Conservation (phyloP, 805 yeast species). For the Wickerhamiella spandovensis region DNA sequence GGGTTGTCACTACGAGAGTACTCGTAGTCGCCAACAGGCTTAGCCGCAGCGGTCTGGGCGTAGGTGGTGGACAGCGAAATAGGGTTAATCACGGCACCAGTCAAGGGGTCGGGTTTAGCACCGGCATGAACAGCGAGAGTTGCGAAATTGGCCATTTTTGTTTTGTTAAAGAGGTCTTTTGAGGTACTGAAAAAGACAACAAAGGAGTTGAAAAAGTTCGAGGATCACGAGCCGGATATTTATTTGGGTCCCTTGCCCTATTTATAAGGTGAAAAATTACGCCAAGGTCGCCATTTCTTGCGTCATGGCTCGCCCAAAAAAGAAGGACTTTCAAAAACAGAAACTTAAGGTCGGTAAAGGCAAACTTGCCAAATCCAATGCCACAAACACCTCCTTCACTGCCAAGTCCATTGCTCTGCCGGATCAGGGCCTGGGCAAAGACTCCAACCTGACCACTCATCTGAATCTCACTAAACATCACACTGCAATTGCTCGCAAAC, state of each 20-base stretch:
- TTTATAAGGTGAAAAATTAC: neutral
- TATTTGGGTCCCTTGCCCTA: neutral
- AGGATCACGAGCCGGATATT: neutral
- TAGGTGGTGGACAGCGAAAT: constrained; percentile 75
- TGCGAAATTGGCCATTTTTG: constrained; percentile 33
- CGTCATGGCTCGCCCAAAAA: constrained; percentile 27
- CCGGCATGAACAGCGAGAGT: constrained; percentile 82
- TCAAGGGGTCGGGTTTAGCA: constrained; percentile 49
- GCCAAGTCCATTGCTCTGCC: constrained; percentile 47
- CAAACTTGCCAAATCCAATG: constrained; percentile 53
- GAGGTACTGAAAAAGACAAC: neutral
- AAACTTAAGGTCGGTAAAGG: constrained; percentile 85
- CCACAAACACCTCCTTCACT: constrained; percentile 75
- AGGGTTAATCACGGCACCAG: constrained; percentile 82
- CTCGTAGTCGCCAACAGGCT: constrained; percentile 68
- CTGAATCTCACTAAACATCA: constrained; percentile 17
- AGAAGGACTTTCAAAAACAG: constrained; percentile 59
- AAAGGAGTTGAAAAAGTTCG: too few relatives aligned
- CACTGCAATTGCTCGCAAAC: constrained; percentile 16
- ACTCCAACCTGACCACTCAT: constrained; percentile 7
- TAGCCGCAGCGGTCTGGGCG: constrained; percentile 65
- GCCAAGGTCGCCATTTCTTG: neutral
- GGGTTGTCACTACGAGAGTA: constrained; percentile 81
- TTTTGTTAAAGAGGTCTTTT: neutral
- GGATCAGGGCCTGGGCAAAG: constrained; percentile 27